phyloP scores from a whole-genome alignment of 306 rosid genomes.

The Cicer judaicum region DNA sequence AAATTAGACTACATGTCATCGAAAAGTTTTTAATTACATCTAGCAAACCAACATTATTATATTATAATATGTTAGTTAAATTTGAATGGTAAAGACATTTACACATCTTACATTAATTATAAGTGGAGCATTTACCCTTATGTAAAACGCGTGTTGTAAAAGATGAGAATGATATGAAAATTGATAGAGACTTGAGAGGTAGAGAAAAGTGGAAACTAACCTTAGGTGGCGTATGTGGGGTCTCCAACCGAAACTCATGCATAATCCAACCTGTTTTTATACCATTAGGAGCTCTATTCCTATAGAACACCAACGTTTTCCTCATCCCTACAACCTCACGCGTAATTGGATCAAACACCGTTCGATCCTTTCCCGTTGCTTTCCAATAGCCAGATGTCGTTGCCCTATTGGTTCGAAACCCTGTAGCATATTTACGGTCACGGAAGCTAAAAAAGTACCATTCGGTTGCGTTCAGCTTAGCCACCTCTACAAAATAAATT shows the following conservation, averaged over 20 bases:
- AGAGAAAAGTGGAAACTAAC: slow-evolving; percentile 24
- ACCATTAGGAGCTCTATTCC: slow-evolving; percentile 92
- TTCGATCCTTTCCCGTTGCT: slow-evolving; percentile 95
- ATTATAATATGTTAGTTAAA: too few relatives aligned
- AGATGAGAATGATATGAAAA: slow-evolving; percentile 38
- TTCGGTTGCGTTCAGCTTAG: slow-evolving; percentile 86
- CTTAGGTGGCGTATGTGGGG: slow-evolving; percentile 99
- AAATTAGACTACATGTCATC: too few relatives aligned
- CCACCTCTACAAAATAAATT: slow-evolving; percentile 66
- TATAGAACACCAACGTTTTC: slow-evolving; percentile 89
- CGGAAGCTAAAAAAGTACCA: slow-evolving; percentile 99
- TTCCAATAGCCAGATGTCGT: slow-evolving; percentile 94
- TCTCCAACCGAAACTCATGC: slow-evolving; percentile 97
- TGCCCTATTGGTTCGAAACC: slow-evolving; percentile 83
- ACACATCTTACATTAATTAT: neutral
- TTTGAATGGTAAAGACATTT: too few relatives aligned
- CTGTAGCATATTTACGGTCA: slow-evolving; percentile 95
- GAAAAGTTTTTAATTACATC: too few relatives aligned
- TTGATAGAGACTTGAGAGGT: neutral
- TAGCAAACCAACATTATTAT: too few relatives aligned
- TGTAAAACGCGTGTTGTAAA: neutral
- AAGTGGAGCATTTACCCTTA: neutral
- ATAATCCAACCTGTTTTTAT: slow-evolving; percentile 96
- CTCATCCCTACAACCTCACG: slow-evolving; percentile 90
- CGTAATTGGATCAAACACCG: slow-evolving; percentile 73